Base-by-base conservation (phyloP, 2,329 filamentous ascomycete genomes). In the Chalaropsis ovoidea region DNA sequence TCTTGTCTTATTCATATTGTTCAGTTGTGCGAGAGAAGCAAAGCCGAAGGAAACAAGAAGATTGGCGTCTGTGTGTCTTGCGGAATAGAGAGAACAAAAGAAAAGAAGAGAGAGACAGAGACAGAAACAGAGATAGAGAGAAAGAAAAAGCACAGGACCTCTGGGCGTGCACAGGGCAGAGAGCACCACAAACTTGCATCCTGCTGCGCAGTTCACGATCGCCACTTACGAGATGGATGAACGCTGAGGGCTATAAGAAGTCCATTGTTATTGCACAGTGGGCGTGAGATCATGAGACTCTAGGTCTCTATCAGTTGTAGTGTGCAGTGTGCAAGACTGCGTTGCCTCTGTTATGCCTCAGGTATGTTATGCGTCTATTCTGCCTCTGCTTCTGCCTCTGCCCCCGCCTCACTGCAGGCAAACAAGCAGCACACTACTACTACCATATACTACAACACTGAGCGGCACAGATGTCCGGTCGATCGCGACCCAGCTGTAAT, bases 141-240 rank as follows among this genome's bases (percentile, higher is more conserved):
- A 56, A 31, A 31, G 27, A 17, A 31, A 31, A 56, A 8, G 11
- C 52, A 56, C 52, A 35, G 31, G 13, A 17, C 52, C 52, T 56
- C n/a, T 13, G 52, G 31, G 24, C 4, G 27, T 56, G 52, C 52
- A 56, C 24, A 35, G 52, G 52, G 52, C 52, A 56, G 27, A 31
- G 52, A 56, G 24, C 52, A 56, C 11, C 27, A 35, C 52, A 31
- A 27, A n/a, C 52, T 3, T 8, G 22, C 24, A 31, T 56, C 52
- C 22, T 56, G 10, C 24, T 35, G 52, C 27, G 52, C 52, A 56
- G 22, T 56, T 56, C 52, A 56, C 52, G 52, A 56, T 56, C 52
- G 52, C 52, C 52, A 56, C 52, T 56, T 56, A 56, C 52, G 52
- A 56, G 52, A 56, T 56, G 52, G 52, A 31, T 56, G 27, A 56